A percentile compares a stretch with the other conserved stretches of the same genome.
Evolutionary conservation across 169 alveolate genomes (phyloP).

Genomic region (Cryptosporidium meleagridis): DNA sequence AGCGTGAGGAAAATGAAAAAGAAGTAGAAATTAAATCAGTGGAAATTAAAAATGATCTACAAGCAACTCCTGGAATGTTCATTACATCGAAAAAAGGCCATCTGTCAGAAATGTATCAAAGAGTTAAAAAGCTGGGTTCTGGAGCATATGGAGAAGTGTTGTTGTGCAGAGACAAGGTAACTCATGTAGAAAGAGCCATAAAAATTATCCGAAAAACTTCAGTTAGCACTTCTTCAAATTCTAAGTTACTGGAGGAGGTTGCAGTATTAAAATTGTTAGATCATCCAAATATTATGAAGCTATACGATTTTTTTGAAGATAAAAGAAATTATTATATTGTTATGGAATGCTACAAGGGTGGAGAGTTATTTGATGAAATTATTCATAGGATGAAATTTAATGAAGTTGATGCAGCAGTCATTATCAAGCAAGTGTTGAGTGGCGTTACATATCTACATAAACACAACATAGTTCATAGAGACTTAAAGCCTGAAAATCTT

Average conservation of each 20-base stretch:
- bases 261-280: conserved; percentile 89
- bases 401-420: conserved; percentile 90
- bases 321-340: conserved; percentile 87
- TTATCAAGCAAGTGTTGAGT: conserved; percentile 91
- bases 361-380: conserved; percentile 92
- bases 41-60: conserved; percentile 15
- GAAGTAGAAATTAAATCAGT: background rate
- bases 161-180: conserved; percentile 83
- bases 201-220: conserved; percentile 85
- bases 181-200: conserved; percentile 86
- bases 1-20: conserved; percentile 11
- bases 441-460: conserved; percentile 93
- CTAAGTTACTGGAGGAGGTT: conserved; percentile 86
- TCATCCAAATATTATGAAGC: conserved; percentile 95
- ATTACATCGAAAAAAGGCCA: conserved; percentile 77
- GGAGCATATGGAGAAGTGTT: conserved; percentile 93
- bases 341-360: conserved; percentile 92
- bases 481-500: conserved; percentile 88
- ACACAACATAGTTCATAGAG: conserved; percentile 90
- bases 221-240: conserved; percentile 50
- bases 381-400: conserved; percentile 86
- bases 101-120: conserved; percentile 83
- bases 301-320: conserved; percentile 92
- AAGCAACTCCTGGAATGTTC: conserved; percentile 75
- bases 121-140: conserved; percentile 88